These are phyloP conservation scores for Fusarium verticillioides DNA, from an alignment of 2,329 filamentous ascomycete genomes.

Conservation along the genomic window DNA sequence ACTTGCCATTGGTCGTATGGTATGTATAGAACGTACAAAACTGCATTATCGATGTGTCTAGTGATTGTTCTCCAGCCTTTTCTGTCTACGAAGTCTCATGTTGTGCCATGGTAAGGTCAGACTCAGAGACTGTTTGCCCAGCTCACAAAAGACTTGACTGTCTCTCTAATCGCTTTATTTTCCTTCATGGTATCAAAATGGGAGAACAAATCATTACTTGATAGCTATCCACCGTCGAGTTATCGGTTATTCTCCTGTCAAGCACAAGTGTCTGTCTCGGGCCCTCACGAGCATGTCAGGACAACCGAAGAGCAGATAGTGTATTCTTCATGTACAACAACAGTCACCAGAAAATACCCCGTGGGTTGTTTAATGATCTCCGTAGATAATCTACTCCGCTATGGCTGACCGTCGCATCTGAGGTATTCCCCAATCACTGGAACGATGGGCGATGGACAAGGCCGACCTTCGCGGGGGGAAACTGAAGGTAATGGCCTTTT, in stretches of 20 bases:
- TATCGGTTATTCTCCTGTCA: not conserved
- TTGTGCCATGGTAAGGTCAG: not conserved
- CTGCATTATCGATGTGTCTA: fast-evolving
- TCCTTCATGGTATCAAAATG: not conserved
- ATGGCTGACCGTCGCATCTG: fast-evolving
- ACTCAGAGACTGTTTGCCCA: too few relatives aligned
- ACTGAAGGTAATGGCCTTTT: not conserved
- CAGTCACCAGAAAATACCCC: not conserved
- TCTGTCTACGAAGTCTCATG: not conserved
- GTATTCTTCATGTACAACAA: not conserved
- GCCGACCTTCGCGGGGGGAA: not conserved
- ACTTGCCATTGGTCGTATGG: fast-evolving
- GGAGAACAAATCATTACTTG: fast-evolving
- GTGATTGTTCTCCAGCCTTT: fast-evolving
- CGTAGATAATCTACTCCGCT: fast-evolving
- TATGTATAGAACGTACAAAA: fast-evolving
- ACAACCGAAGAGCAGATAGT: not conserved
- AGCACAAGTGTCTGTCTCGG: not conserved
- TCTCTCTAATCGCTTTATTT: not conserved
- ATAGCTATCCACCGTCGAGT: fast-evolving
- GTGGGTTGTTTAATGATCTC: fast-evolving
- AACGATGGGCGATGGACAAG: not conserved
- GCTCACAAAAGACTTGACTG: not conserved
- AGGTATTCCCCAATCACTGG: not conserved
- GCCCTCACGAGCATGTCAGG: fast-evolving